phyloP scores from a whole-genome alignment of 2,329 filamentous ascomycete genomes.

The Zymoseptoria ardabiliae region DNA sequence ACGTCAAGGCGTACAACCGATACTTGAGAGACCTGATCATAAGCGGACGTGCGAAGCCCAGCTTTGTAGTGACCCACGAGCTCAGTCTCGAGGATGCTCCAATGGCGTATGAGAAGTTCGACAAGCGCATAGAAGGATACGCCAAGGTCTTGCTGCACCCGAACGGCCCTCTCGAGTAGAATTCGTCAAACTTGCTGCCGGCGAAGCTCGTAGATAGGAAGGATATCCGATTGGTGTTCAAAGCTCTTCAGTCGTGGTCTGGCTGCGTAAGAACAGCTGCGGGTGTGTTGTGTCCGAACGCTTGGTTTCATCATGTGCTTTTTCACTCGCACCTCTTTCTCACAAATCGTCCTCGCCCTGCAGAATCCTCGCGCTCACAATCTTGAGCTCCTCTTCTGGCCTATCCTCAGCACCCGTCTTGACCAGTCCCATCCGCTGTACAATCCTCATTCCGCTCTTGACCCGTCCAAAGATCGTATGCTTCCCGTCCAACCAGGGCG shows the following conservation, averaged over 20 bases:
- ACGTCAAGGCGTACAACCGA: constrained; percentile 61
- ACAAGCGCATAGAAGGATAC: constrained; percentile 58
- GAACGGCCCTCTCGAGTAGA: constrained; percentile 41
- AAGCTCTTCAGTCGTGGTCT: neutral
- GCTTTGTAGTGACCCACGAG: constrained; percentile 60
- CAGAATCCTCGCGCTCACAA: constrained; percentile 64
- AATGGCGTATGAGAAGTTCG: constrained; percentile 53
- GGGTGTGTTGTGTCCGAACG: neutral
- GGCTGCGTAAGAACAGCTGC: neutral
- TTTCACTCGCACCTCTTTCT: constrained; percentile 22
- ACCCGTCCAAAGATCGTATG: constrained; percentile 95
- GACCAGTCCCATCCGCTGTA: constrained; percentile 81
- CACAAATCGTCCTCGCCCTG: constrained; percentile 53
- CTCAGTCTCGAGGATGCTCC: constrained; percentile 56
- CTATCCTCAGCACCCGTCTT: constrained; percentile 75
- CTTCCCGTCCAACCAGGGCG: constrained; percentile 94
- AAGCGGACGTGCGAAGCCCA: constrained; percentile 56
- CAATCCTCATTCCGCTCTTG: constrained; percentile 71
- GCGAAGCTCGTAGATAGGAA: neutral
- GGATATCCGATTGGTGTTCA: neutral
- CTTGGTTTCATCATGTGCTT: neutral
- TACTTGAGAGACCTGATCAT: constrained; percentile 61
- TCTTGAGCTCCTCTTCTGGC: constrained; percentile 74
- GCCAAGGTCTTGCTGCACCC: constrained; percentile 63
- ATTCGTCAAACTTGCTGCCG: neutral